Evolutionary conservation across 208 protist species (phyloP).

Genomic region (Novymonas esmeraldas): DNA sequence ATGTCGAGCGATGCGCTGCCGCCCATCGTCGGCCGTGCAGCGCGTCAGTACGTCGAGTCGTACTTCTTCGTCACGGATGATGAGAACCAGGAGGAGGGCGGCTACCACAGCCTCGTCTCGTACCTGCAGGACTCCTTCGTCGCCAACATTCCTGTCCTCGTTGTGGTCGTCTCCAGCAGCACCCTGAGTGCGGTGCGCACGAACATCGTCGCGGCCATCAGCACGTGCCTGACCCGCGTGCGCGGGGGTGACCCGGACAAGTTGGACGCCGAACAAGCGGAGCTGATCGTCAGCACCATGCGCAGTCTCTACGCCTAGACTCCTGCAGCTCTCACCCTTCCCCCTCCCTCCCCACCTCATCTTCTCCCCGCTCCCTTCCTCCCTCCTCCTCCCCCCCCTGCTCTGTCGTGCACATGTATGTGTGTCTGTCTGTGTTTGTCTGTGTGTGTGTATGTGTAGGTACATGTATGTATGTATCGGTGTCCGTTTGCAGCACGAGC

Average conservation of each 20-base stretch:
- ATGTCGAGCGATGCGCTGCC: conserved; percentile 28
- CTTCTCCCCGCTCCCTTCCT: conserved; percentile 8
- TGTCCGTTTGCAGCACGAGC: background rate
- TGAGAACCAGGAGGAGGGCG: conserved; percentile 35
- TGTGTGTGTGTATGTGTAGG: too few species aligned
- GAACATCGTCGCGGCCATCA: conserved; percentile 52
- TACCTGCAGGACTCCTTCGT: conserved; percentile 38
- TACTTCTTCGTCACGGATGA: conserved; percentile 66
- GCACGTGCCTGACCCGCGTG: conserved; percentile 27
- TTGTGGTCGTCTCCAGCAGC: conserved; percentile 45
- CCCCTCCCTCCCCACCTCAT: too few species aligned
- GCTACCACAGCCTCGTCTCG: conserved; percentile 44
- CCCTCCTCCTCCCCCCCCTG: conserved; percentile 13
- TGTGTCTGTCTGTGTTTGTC: too few species aligned
- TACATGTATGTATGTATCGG: conserved; percentile 1
- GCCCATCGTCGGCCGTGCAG: conserved; percentile 35
- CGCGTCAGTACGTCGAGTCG: conserved; percentile 42
- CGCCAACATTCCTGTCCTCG: conserved; percentile 36
- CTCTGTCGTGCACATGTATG: too few species aligned
- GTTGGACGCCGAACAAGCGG: conserved; percentile 39
- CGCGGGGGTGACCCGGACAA: conserved; percentile 22
- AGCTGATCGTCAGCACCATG: conserved; percentile 41
- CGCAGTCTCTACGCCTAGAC: conserved; percentile 35
- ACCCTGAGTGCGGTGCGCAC: conserved; percentile 29
- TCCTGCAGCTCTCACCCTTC: too few species aligned